Evolutionary conservation across 2,329 filamentous ascomycete genomes (phyloP).

Genomic region (Dendryphion nanum): DNA sequence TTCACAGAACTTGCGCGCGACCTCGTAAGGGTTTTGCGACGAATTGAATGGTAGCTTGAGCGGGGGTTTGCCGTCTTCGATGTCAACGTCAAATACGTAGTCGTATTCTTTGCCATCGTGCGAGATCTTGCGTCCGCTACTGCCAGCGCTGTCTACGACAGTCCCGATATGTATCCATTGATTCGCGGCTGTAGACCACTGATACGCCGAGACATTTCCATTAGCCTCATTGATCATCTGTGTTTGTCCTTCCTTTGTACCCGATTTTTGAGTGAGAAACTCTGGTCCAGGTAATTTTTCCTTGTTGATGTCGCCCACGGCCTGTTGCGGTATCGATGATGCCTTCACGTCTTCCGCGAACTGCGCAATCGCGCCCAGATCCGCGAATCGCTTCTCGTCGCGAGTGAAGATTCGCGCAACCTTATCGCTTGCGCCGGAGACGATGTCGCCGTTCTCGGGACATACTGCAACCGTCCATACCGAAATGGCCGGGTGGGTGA

Average conservation of each 20-base stretch:
- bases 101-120: slow-evolving; percentile 89
- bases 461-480: slow-evolving; percentile 92
- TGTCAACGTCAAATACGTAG: slow-evolving; percentile 94
- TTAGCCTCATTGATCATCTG: slow-evolving; percentile 85
- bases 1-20: slow-evolving; percentile 84
- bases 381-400: slow-evolving; percentile 66
- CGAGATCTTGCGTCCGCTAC: slow-evolving; percentile 62
- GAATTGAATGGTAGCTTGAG: slow-evolving; percentile 93
- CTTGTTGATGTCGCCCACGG: slow-evolving; percentile 76
- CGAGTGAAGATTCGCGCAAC: slow-evolving; percentile 82
- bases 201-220: slow-evolving; percentile 80
- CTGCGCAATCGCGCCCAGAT: slow-evolving; percentile 63
- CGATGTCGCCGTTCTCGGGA: slow-evolving; percentile 80
- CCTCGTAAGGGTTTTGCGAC: slow-evolving; percentile 88
- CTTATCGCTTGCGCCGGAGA: slow-evolving; percentile 88
- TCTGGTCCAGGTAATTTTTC: slow-evolving; percentile 87
- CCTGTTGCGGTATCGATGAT: slow-evolving; percentile 85
- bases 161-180: slow-evolving; percentile 91
- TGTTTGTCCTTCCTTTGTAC: slow-evolving; percentile 95
- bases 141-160: slow-evolving; percentile 84
- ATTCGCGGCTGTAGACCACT: slow-evolving; percentile 68
- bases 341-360: slow-evolving; percentile 82
- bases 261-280: slow-evolving; percentile 76
- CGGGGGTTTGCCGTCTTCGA: slow-evolving; percentile 89
- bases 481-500: slow-evolving; percentile 94